phyloP scores from a whole-genome alignment of 75 land plant genomes.

The Sequoiadendron giganteum region DNA sequence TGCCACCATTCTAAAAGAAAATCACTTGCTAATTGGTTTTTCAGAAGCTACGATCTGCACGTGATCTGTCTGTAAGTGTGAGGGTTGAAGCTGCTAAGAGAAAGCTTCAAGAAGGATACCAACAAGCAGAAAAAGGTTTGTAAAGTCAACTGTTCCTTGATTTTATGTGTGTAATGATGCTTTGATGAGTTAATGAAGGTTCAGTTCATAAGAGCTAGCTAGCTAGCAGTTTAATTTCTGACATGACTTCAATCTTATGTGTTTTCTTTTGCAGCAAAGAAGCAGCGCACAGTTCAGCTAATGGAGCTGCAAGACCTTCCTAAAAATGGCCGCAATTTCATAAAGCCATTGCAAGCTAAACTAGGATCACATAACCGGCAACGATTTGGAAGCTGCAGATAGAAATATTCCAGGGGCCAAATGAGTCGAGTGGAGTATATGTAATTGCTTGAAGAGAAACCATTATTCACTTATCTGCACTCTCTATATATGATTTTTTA shows the following conservation, averaged over 20 bases:
- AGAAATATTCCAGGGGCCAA: background rate
- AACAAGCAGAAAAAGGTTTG: conserved; percentile 35
- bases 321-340: conserved; percentile 32
- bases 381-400: conserved; percentile 6
- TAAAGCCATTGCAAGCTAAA: conserved; percentile 7
- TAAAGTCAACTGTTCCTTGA: background rate
- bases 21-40: background rate
- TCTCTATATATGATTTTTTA: background rate
- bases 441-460: background rate
- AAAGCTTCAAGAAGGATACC: conserved; percentile 40
- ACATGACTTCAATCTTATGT: background rate
- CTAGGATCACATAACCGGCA: background rate
- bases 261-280: conserved; percentile 32
- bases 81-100: conserved; percentile 32
- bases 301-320: conserved; percentile 53
- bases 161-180: background rate
- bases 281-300: conserved; percentile 46
- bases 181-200: background rate
- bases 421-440: background rate
- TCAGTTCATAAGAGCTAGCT: background rate
- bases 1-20: background rate
- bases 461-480: background rate
- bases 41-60: conserved; percentile 31
- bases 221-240: background rate
- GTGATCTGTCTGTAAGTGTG: conserved; percentile 25